Evolutionary conservation across 2,329 filamentous ascomycete species (phyloP), one percentile per base, ranked within the genome.

Genomic region (Bipolaris gigantea): DNA sequence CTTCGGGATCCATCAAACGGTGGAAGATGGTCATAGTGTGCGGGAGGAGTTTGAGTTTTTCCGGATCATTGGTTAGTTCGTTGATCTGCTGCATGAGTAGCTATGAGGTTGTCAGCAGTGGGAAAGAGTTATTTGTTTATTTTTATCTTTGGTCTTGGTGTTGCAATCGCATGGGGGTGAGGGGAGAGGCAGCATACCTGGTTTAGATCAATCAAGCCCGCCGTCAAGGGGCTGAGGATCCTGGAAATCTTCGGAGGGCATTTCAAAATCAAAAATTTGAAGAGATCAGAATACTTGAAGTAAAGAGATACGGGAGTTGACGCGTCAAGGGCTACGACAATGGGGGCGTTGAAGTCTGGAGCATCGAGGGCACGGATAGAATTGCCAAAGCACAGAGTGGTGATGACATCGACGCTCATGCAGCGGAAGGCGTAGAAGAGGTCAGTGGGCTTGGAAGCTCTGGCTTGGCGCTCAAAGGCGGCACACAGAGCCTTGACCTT

Each of bases 241-340:
- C 66, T 74, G 4, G 73, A 73, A 5, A 77, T 50, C 16, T 65
- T 67, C 1, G 73, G 73, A 7, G 76, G 75, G 23, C 72, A 71
- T 5, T 69, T 64, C 35, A 75, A 55, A 13, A 78, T 73, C 52
- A 75, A 65, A 36, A 69, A 68, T 42, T 75, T 74, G 52, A 72
- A 69, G 8, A 66, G 27, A 5, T 69, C 58, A 18, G 76, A 77
- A 58, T 79, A 73, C 45, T 76, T 77, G 59, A 79, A 76, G 32
- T 73, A 44, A 25, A 74, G 58, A 47, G 75, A 72, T 16, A 71
- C 64, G 0, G 70, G 66, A 6, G 73, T 50, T 4, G 70, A 64
- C 2, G 69, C 68, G 48, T 78, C 73, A 70, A 79, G 76, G 2
- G 74, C 74, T n/a, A 70, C 59, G 1, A 79, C 65, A 21, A 79